These are phyloP conservation scores for Fusarium sulawesiense DNA, from an alignment of 2,329 filamentous ascomycete species.

Conservation along the genomic window DNA sequence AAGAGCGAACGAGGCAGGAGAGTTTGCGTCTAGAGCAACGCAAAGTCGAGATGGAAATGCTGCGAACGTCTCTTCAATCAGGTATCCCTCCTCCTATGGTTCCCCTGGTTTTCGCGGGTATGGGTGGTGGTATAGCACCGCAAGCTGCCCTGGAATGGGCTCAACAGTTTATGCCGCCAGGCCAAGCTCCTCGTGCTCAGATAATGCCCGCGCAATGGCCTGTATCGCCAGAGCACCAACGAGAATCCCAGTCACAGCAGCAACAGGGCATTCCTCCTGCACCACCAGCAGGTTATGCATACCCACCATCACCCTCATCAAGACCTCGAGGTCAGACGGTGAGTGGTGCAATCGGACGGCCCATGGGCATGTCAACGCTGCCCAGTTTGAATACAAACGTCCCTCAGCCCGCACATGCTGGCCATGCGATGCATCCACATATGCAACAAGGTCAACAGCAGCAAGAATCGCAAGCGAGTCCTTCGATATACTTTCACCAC, in stretches of 20 bases:
- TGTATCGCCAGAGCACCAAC: conserved; percentile 65
- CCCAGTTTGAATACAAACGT: conserved; percentile 61
- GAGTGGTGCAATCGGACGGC: conserved; percentile 54
- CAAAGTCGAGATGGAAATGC: conserved; percentile 77
- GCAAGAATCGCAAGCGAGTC: conserved; percentile 69
- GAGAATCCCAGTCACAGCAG: conserved; percentile 62
- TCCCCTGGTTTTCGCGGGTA: conserved; percentile 78
- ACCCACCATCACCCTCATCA: conserved; percentile 61
- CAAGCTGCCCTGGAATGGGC: conserved; percentile 74
- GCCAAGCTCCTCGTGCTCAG: conserved; percentile 60
- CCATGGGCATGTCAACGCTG: conserved; percentile 53
- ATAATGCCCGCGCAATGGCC: conserved; percentile 62
- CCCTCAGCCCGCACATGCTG: conserved; percentile 49
- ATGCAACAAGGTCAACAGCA: conserved; percentile 65
- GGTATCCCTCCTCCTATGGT: conserved; percentile 81
- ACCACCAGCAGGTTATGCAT: conserved; percentile 57
- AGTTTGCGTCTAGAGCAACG: conserved; percentile 76
- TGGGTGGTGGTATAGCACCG: conserved; percentile 68
- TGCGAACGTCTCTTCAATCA: conserved; percentile 74
- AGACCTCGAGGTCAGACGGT: conserved; percentile 64
- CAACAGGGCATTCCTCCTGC: conserved; percentile 54
- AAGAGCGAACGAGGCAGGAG: conserved; percentile 76
- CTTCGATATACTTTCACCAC: conserved; percentile 89
- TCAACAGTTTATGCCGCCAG: conserved; percentile 71
- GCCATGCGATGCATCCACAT: conserved; percentile 56